Percentiles rank a stretch among this genome's conserved stretches.
Evolutionary conservation across 306 rosid species (phyloP).

Genomic region (Rosa rugosa): DNA sequence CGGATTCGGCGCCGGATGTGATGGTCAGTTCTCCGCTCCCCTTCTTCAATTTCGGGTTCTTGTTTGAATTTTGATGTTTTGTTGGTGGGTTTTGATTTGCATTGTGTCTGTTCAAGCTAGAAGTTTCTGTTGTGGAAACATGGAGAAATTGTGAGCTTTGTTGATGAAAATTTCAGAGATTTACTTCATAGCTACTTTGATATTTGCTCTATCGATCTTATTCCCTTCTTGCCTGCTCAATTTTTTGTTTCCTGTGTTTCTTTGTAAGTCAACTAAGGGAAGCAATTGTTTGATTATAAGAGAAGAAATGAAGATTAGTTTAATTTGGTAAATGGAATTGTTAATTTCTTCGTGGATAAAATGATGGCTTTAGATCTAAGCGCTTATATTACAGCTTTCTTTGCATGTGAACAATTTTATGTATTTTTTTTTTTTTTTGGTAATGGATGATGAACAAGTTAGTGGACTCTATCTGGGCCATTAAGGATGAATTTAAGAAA

Average conservation of each 20-base stretch:
- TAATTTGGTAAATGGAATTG: background rate
- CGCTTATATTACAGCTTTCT: background rate
- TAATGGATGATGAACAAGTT: slow-evolving; percentile 10
- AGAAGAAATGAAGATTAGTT: background rate
- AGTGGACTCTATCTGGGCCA: slow-evolving; percentile 7
- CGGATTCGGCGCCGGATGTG: background rate
- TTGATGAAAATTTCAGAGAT: background rate
- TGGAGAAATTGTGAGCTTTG: background rate
- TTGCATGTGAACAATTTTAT: background rate
- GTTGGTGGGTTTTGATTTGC: background rate
- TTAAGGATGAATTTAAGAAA: slow-evolving; percentile 13
- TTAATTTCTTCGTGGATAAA: background rate
- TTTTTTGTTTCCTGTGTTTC: background rate
- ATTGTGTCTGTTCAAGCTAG: background rate
- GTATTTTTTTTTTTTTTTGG: background rate
- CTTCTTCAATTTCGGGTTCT: background rate
- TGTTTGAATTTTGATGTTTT: background rate
- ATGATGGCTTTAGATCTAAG: slow-evolving; percentile 5
- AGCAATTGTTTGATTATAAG: background rate
- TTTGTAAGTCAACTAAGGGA: background rate
- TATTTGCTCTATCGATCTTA: background rate
- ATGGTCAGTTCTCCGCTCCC: background rate
- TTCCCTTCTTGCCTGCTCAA: background rate
- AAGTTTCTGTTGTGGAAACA: background rate
- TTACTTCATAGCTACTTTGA: background rate